phyloP scores from a whole-genome alignment of 2,329 filamentous ascomycete genomes.

The Fusarium humuli region DNA sequence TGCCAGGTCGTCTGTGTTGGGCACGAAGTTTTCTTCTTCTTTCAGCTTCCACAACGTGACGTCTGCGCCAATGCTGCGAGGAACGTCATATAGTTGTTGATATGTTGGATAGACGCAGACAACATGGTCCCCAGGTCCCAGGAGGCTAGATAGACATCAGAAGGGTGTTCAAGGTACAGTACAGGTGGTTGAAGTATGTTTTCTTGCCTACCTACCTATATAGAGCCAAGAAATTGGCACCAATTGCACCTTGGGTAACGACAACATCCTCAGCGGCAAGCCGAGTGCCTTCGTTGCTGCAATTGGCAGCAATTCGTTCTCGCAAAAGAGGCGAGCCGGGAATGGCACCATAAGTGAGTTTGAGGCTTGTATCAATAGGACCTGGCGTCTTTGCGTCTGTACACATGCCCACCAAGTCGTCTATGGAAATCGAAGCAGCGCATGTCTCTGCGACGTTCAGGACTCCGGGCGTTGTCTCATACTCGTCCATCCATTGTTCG shows the following conservation, averaged over 20 bases:
- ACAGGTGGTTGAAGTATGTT: neutral
- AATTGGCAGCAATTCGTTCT: constrained; percentile 72
- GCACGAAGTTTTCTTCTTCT: constrained; percentile 72
- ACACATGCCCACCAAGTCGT: constrained; percentile 71
- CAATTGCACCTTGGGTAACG: constrained; percentile 83
- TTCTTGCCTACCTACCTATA: neutral
- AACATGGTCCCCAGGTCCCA: constrained; percentile 82
- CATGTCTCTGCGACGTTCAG: constrained; percentile 85
- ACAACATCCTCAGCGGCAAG: constrained; percentile 71
- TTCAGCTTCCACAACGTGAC: constrained; percentile 81
- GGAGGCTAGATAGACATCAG: constrained; percentile 71
- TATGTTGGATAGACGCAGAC: constrained; percentile 90
- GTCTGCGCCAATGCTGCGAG: constrained; percentile 78
- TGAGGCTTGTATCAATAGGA: constrained; percentile 62
- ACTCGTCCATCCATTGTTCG: constrained; percentile 76
- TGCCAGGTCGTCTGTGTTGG: constrained; percentile 74
- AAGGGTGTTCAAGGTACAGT: neutral
- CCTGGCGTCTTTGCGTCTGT: constrained; percentile 60
- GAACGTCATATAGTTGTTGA: constrained; percentile 83
- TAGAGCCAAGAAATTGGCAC: constrained; percentile 80
- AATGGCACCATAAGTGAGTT: constrained; percentile 80
- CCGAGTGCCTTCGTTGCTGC: constrained; percentile 67
- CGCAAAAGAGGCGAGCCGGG: constrained; percentile 74
- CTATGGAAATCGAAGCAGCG: constrained; percentile 77
- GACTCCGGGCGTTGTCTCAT: constrained; percentile 66